A percentile compares a stretch with the other conserved stretches of the same genome.
Conservation (phyloP, 306 rosid species). For the Lupinus albus region DNA sequence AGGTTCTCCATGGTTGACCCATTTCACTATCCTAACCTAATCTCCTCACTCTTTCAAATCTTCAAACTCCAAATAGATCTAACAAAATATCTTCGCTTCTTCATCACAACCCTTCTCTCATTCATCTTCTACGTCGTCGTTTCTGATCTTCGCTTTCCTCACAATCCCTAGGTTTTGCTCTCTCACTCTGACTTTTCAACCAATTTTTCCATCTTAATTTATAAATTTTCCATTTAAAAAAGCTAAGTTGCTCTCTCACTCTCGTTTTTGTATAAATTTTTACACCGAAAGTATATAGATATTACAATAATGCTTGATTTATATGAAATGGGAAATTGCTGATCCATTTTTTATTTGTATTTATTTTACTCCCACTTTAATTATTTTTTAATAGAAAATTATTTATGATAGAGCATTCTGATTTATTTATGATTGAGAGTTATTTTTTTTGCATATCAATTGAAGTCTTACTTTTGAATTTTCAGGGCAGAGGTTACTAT, state of each 20-base stretch:
- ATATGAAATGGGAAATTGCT: conserved; percentile 11
- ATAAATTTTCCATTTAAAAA: conserved; percentile 1
- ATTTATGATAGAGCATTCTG: too few species aligned
- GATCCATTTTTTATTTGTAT: neutral
- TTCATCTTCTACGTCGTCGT: neutral
- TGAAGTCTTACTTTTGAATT: conserved; percentile 29
- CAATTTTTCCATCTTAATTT: neutral
- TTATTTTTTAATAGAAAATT: too few species aligned
- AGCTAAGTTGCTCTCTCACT: too few species aligned
- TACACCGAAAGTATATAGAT: too few species aligned
- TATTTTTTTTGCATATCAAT: conserved; percentile 9
- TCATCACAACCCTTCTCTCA: conserved; percentile 20
- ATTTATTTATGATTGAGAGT: too few species aligned
- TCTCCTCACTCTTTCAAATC: conserved; percentile 29
- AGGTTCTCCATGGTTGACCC: conserved; percentile 57
- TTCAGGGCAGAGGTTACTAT: conserved; percentile 40
- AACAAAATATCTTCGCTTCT: conserved; percentile 22
- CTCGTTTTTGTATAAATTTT: too few species aligned
- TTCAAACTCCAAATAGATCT: conserved; percentile 18
- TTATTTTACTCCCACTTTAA: neutral
- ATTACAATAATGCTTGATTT: neutral
- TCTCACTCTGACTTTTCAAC: neutral
- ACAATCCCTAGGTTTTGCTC: conserved; percentile 25
- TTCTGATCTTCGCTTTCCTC: conserved; percentile 11
- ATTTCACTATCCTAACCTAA: conserved; percentile 42